phyloP scores from a whole-genome alignment of 2,329 filamentous ascomycete genomes.

The Colletotrichum lentis region DNA sequence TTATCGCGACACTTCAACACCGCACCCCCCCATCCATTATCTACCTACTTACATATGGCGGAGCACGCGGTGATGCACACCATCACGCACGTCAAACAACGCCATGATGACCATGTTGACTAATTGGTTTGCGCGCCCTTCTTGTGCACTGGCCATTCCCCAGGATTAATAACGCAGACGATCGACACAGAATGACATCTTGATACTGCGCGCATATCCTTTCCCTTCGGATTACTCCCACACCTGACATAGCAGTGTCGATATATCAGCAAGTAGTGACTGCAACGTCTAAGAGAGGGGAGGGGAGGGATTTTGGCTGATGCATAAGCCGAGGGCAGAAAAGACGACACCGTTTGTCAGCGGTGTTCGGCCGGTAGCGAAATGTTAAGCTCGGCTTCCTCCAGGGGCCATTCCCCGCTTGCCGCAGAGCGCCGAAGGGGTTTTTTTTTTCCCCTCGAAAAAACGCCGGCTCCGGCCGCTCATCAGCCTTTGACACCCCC shows the following conservation, averaged over 20 bases:
- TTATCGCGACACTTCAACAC: no score
- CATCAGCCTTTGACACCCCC: not conserved
- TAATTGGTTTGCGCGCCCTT: not conserved
- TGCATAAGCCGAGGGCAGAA: no score
- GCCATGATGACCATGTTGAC: not conserved
- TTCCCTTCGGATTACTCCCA: no score
- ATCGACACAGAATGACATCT: not conserved
- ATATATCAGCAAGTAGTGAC: no score
- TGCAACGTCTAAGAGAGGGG: no score
- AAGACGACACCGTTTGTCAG: not conserved
- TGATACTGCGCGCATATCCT: not conserved
- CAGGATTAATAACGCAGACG: not conserved
- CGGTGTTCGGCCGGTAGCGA: constrained; percentile 3
- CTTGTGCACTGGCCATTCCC: not conserved
- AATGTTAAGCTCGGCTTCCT: not conserved
- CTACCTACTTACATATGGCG: no score
- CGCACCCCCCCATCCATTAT: no score
- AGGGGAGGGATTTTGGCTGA: no score
- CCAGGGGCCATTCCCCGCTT: not conserved
- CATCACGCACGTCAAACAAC: not conserved
- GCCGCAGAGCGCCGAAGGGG: not conserved
- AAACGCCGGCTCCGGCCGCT: constrained; percentile 1
- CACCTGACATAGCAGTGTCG: no score
- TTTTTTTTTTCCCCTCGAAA: not conserved
- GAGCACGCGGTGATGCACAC: not conserved